A percentile compares a stretch with the other conserved stretches of the same genome.
Evolutionary conservation across 1,139 yeast species (phyloP).

Genomic region (Geotrichum carabidarum): DNA sequence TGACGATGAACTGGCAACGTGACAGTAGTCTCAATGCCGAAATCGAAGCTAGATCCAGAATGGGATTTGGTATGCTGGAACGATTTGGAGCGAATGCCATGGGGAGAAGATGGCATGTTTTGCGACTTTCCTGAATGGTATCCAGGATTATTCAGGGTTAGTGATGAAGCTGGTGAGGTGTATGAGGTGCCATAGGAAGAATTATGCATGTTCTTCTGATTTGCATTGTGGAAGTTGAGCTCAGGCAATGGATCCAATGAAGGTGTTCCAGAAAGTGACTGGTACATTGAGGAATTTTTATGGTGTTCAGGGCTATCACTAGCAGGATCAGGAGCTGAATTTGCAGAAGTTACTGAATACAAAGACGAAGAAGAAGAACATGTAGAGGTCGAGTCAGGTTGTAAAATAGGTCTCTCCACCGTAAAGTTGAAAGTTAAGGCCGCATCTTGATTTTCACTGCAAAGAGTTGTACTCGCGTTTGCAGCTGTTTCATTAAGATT

Average conservation of each 20-base stretch:
- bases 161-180: not conserved
- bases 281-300: too few relatives aligned
- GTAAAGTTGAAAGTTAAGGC: too few relatives aligned
- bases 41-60: conserved; percentile 2
- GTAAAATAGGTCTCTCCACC: not conserved
- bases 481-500: too few relatives aligned
- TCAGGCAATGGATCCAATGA: too few relatives aligned
- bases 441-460: too few relatives aligned
- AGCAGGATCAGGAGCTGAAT: too few relatives aligned
- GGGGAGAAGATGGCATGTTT: not conserved
- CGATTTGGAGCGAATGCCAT: not conserved
- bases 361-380: not conserved
- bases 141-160: not conserved
- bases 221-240: too few relatives aligned
- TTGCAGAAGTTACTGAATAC: too few relatives aligned
- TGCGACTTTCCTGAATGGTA: not conserved
- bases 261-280: too few relatives aligned
- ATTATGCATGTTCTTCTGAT: not conserved
- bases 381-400: not conserved
- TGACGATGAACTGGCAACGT: conserved; percentile 7
- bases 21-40: conserved; percentile 7
- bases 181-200: not conserved
- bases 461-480: too few relatives aligned
- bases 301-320: too few relatives aligned
- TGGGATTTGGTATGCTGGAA: conserved; percentile 1